phyloP scores from a whole-genome alignment of 441 rosid genomes.

The Pelargonium fulgidum region DNA sequence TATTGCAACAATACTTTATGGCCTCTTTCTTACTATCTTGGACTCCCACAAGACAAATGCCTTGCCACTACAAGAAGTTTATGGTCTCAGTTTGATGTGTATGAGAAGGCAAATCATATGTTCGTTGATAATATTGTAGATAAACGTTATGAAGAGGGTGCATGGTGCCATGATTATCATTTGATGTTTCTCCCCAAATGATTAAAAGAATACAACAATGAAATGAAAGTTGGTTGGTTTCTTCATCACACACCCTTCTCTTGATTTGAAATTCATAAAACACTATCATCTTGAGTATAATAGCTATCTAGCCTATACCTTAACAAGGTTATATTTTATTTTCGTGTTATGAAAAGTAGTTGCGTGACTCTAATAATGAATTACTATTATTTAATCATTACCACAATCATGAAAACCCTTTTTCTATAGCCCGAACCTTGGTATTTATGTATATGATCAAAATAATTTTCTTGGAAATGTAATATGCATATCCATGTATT shows the following conservation, averaged over 20 bases:
- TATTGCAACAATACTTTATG: constrained; percentile 97
- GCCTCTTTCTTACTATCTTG: constrained; percentile 97
- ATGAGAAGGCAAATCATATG: constrained; percentile 95
- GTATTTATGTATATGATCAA: too few relatives aligned
- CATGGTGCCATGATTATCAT: constrained; percentile 99
- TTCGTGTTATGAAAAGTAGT: too few relatives aligned
- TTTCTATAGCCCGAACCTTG: too few relatives aligned
- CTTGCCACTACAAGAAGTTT: too few relatives aligned
- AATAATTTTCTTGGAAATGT: too few relatives aligned
- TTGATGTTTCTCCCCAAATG: constrained; percentile 97
- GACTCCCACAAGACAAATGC: constrained; percentile 43
- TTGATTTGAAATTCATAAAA: constrained; percentile 97
- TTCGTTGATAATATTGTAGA: constrained; percentile 93
- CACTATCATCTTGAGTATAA: constrained; percentile 63
- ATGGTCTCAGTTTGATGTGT: constrained; percentile 36
- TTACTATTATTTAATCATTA: too few relatives aligned
- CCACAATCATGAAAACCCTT: too few relatives aligned
- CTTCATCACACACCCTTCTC: constrained; percentile 99
- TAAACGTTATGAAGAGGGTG: constrained; percentile 89
- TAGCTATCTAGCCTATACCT: too few relatives aligned
- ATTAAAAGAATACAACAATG: constrained; percentile 64
- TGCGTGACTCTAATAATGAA: too few relatives aligned
- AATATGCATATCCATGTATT: too few relatives aligned
- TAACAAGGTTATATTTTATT: too few relatives aligned
- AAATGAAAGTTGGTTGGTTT: constrained; percentile 99